phyloP scores from a whole-genome alignment of 352 stramenopile genomes.

The Phytophthora crassamura region DNA sequence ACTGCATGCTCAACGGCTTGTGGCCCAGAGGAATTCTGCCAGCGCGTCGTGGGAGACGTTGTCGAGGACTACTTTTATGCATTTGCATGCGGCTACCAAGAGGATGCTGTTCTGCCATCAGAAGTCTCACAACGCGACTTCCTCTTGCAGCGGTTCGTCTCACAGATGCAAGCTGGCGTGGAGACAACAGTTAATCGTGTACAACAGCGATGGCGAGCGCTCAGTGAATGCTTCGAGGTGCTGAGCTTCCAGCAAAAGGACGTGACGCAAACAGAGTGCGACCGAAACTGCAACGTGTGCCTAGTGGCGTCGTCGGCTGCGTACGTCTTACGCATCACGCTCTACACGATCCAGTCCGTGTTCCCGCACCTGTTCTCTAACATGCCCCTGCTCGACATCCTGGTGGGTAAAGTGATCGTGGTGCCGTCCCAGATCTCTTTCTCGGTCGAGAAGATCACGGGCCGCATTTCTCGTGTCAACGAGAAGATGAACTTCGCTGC shows the following conservation, averaged over 20 bases:
- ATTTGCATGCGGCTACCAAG: no score
- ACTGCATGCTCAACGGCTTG: no score
- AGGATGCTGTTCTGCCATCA: no score
- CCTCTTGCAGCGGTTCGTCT: not conserved
- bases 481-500: constrained; percentile 25
- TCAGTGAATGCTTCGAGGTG: constrained; percentile 7
- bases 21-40: no score
- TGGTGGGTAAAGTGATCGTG: constrained; percentile 8
- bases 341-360: constrained; percentile 7
- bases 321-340: constrained; percentile 4
- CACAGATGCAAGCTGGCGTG: not conserved
- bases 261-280: not conserved
- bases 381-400: not conserved
- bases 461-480: constrained; percentile 7
- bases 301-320: not conserved
- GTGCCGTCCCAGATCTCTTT: constrained; percentile 18
- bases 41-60: no score
- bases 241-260: constrained; percentile 4
- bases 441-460: constrained; percentile 10
- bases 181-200: not conserved
- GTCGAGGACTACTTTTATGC: no score
- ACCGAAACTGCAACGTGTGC: not conserved
- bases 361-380: constrained; percentile 8
- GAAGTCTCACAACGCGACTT: constrained; percentile 3
- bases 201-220: not conserved